phyloP scores from a whole-genome alignment of 2,329 filamentous ascomycete species.

The Cercospora brassicicola region DNA sequence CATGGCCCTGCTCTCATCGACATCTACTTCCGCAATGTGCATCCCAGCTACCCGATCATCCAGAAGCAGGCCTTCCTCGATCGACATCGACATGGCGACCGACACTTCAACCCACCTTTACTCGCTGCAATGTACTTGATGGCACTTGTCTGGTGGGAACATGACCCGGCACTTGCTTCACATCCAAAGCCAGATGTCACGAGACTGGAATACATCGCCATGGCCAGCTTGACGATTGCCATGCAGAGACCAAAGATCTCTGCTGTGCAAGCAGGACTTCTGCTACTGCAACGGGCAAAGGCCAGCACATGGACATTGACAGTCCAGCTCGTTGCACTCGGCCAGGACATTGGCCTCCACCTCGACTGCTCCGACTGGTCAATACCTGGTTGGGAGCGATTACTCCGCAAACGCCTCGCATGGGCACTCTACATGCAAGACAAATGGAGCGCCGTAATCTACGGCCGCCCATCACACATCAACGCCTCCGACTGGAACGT shows the following conservation, averaged over 20 bases:
- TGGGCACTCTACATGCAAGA: conserved; percentile 96
- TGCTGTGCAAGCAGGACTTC: conserved; percentile 72
- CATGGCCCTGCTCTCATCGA: conserved; percentile 76
- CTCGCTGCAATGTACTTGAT: conserved; percentile 81
- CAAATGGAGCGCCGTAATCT: conserved; percentile 83
- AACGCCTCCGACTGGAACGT: conserved; percentile 75
- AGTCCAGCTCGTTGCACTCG: conserved; percentile 81
- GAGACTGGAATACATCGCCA: conserved; percentile 71
- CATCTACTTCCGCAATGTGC: conserved; percentile 77
- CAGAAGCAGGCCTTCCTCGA: conserved; percentile 79
- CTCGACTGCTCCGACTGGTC: conserved; percentile 85
- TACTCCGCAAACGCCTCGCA: conserved; percentile 77
- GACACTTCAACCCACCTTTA: conserved; percentile 72
- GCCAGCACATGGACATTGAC: conserved; percentile 82
- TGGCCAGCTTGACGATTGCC: conserved; percentile 70
- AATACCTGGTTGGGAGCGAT: conserved; percentile 83
- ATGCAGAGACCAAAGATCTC: conserved; percentile 81
- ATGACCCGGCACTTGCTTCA: conserved; percentile 65
- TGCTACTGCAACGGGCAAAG: conserved; percentile 73
- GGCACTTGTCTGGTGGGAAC: conserved; percentile 84
- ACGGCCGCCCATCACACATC: conserved; percentile 80
- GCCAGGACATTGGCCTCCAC: conserved; percentile 84
- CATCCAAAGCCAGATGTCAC: conserved; percentile 69
- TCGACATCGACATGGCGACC: conserved; percentile 70
- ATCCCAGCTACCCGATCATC: conserved; percentile 78